Conservation (phyloP, 2,329 filamentous ascomycete species). For the Colletotrichum sp. region DNA sequence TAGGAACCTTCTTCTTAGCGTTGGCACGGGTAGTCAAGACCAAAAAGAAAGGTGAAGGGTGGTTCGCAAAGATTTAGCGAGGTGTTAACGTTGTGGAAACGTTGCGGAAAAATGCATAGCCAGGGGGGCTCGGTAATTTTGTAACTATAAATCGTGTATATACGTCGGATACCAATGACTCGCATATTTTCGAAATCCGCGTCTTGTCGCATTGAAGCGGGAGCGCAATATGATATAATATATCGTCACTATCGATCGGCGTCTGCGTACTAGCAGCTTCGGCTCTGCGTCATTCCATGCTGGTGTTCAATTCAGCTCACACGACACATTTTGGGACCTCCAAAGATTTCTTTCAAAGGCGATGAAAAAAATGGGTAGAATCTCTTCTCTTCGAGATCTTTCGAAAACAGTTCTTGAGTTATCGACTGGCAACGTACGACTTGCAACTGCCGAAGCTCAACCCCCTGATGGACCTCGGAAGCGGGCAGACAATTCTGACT, state of each 20-base stretch:
- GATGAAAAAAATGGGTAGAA: accelerated
- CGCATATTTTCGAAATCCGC: neutral
- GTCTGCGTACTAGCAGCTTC: neutral
- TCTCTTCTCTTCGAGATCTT: neutral
- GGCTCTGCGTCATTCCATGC: neutral
- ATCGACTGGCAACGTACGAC: neutral
- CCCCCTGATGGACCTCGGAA: neutral
- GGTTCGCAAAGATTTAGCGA: slow-evolving; percentile 42
- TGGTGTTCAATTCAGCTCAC: neutral
- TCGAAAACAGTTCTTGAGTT: neutral
- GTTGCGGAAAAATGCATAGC: neutral
- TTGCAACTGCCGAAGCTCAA: neutral
- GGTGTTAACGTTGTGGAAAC: neutral
- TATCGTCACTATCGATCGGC: neutral
- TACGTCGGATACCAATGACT: neutral
- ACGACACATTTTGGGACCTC: accelerated
- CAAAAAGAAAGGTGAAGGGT: slow-evolving; percentile 39
- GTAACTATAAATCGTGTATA: neutral
- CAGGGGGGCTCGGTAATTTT: neutral
- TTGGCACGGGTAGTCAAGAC: slow-evolving; percentile 43
- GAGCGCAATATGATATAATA: neutral
- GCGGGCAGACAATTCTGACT: neutral
- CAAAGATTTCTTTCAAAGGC: neutral
- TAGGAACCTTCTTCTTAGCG: slow-evolving; percentile 44
- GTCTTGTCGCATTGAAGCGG: neutral